A percentile compares a stretch with the other conserved stretches of the same genome.
Evolutionary conservation across 495 filamentous ascomycete species (phyloP).

Genomic region (Ascobolus immersus): DNA sequence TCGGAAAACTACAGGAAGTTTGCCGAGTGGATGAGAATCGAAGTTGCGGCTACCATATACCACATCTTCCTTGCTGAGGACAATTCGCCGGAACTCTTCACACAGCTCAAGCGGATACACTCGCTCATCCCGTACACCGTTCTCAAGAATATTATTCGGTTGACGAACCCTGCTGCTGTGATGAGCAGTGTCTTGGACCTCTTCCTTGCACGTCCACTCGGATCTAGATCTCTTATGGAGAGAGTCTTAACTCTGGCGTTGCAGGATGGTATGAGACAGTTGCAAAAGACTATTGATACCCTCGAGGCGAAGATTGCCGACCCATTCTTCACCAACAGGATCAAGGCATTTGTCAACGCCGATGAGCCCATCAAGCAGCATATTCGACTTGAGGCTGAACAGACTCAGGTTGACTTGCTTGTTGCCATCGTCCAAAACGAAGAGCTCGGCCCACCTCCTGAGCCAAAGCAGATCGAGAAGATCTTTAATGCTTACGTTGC

Average conservation of each 20-base stretch:
- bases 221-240: slow-evolving; percentile 67
- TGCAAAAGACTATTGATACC: slow-evolving; percentile 64
- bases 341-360: slow-evolving; percentile 50
- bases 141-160: slow-evolving; percentile 85
- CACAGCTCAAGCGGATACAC: slow-evolving; percentile 78
- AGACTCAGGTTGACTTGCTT: slow-evolving; percentile 53
- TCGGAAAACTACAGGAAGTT: slow-evolving; percentile 93
- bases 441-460: slow-evolving; percentile 39
- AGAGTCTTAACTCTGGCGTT: slow-evolving; percentile 78
- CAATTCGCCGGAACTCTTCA: slow-evolving; percentile 86
- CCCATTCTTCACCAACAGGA: slow-evolving; percentile 48
- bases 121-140: slow-evolving; percentile 76
- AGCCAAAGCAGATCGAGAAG: slow-evolving; percentile 45
- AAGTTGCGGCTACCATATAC: slow-evolving; percentile 88
- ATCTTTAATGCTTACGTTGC: slow-evolving; percentile 91
- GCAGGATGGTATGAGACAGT: slow-evolving; percentile 60
- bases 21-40: slow-evolving; percentile 92
- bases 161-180: slow-evolving; percentile 85
- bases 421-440: slow-evolving; percentile 62
- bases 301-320: slow-evolving; percentile 52
- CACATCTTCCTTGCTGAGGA: slow-evolving; percentile 95
- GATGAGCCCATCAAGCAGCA: slow-evolving; percentile 45
- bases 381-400: slow-evolving; percentile 42
- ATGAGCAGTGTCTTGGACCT: slow-evolving; percentile 83
- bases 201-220: slow-evolving; percentile 86